Conservation (phyloP, 169 alveolate species). For the Plasmodium billcollinsi region DNA sequence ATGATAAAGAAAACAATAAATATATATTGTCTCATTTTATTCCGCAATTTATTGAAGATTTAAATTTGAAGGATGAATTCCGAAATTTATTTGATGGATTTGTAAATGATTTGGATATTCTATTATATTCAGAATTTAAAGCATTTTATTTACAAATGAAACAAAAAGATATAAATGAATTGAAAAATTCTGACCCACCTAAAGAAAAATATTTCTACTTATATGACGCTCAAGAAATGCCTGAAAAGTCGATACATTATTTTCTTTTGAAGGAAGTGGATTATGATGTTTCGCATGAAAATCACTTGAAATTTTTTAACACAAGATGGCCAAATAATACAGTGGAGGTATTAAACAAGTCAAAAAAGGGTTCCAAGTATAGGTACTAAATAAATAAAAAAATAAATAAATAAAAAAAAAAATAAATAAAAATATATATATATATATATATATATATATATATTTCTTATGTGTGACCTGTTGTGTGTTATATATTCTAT, state of each 20-base stretch:
- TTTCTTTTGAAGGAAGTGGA: slow-evolving; percentile 68
- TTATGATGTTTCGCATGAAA: slow-evolving; percentile 61
- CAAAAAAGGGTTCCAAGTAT: slow-evolving; percentile 11
- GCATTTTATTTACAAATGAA: slow-evolving; percentile 58
- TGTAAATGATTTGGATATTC: slow-evolving; percentile 54
- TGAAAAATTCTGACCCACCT: slow-evolving; percentile 59
- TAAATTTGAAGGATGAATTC: slow-evolving; percentile 75
- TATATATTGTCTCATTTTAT: slow-evolving; percentile 77
- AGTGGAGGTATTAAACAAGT: slow-evolving; percentile 50
- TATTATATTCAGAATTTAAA: slow-evolving; percentile 71
- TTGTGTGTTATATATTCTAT: background rate
- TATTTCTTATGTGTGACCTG: background rate
- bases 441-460: background rate
- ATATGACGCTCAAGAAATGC: slow-evolving; percentile 70
- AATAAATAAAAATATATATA: too few relatives aligned
- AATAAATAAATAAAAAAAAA: background rate
- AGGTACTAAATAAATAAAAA: background rate
- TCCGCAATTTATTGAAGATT: slow-evolving; percentile 75
- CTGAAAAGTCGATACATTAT: slow-evolving; percentile 59
- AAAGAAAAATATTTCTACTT: slow-evolving; percentile 74
- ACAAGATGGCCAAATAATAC: slow-evolving; percentile 77
- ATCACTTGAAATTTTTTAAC: slow-evolving; percentile 54
- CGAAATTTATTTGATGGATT: slow-evolving; percentile 53
- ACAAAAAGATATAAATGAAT: slow-evolving; percentile 60
- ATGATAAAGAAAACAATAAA: slow-evolving; percentile 83